phyloP scores from a whole-genome alignment of 257 asterid species.

The Forsythia viridissima region DNA sequence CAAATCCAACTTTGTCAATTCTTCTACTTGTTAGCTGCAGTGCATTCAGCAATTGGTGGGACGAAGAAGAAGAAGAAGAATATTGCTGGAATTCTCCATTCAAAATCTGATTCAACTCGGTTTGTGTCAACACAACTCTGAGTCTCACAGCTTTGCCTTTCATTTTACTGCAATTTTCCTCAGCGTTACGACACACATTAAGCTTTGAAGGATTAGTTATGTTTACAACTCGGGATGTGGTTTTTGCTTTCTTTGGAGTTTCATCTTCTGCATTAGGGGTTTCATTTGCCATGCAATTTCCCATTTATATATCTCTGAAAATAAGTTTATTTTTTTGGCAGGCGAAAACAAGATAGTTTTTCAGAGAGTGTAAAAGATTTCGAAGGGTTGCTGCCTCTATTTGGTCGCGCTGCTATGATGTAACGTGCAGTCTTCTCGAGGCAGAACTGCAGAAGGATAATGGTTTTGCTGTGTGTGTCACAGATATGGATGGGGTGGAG shows the following conservation, averaged over 20 bases:
- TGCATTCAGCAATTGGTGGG: conserved; percentile 15
- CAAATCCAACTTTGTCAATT: neutral
- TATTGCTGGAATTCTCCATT: conserved; percentile 6
- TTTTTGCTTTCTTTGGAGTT: neutral
- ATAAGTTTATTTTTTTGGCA: neutral
- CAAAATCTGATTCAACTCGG: conserved; percentile 30
- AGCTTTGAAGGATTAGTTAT: neutral
- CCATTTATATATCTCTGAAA: conserved; percentile 18
- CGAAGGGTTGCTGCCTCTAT: neutral
- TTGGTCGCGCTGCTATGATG: neutral
- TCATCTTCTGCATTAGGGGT: neutral
- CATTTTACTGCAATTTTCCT: neutral
- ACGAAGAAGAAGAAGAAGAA: conserved; percentile 14
- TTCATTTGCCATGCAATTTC: conserved; percentile 26
- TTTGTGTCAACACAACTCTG: conserved; percentile 31
- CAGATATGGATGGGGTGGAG: neutral
- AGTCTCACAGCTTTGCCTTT: conserved; percentile 30
- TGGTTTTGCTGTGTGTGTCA: neutral
- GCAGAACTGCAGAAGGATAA: neutral
- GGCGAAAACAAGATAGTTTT: neutral
- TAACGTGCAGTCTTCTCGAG: neutral
- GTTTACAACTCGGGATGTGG: neutral
- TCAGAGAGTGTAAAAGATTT: too few relatives aligned
- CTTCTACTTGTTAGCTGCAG: conserved; percentile 15
- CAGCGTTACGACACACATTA: neutral